A percentile compares a stretch with the other conserved stretches of the same genome.
Evolutionary conservation across 75 land plant genomes (phyloP).

Genomic region (Pinus taeda): DNA sequence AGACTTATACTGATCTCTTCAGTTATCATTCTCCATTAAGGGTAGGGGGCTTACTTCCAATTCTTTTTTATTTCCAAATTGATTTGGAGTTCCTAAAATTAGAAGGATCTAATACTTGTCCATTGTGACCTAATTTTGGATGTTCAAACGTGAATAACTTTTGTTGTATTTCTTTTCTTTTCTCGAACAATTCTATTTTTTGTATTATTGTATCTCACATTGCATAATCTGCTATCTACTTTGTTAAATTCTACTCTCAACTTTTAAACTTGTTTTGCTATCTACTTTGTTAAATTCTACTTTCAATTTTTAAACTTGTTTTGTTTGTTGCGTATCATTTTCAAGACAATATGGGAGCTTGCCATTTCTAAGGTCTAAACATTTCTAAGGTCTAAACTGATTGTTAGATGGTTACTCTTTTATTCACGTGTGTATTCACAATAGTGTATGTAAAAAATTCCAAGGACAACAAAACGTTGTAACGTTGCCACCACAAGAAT

Average conservation of each 20-base stretch:
- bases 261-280: conserved; percentile 19
- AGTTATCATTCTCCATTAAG: conserved; percentile 97
- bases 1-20: conserved; percentile 69
- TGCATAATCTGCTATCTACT: conserved; percentile 40
- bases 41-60: conserved; percentile 78
- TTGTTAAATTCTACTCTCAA: conserved; percentile 39
- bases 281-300: conserved; percentile 45
- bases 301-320: conserved; percentile 19
- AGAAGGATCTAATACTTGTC: conserved; percentile 15
- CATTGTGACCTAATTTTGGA: conserved; percentile 8
- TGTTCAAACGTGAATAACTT: conserved; percentile 15
- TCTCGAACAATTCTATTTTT: conserved; percentile 31
- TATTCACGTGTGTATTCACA: too few species aligned
- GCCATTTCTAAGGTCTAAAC: too few species aligned
- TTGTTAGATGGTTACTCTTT: too few species aligned
- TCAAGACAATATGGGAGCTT: too few species aligned
- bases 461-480: too few species aligned
- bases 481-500: too few species aligned
- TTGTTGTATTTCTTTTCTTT: conserved; percentile 29
- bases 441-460: too few species aligned
- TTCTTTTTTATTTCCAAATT: conserved; percentile 25
- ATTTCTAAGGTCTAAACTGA: too few species aligned
- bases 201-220: conserved; percentile 30
- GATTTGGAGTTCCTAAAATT: conserved; percentile 29
- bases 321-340: neutral